Percentiles rank a stretch among this genome's conserved stretches.
These are phyloP conservation scores for Candida boleticola DNA, from an alignment of 805 yeast species.

Conservation along the genomic window DNA sequence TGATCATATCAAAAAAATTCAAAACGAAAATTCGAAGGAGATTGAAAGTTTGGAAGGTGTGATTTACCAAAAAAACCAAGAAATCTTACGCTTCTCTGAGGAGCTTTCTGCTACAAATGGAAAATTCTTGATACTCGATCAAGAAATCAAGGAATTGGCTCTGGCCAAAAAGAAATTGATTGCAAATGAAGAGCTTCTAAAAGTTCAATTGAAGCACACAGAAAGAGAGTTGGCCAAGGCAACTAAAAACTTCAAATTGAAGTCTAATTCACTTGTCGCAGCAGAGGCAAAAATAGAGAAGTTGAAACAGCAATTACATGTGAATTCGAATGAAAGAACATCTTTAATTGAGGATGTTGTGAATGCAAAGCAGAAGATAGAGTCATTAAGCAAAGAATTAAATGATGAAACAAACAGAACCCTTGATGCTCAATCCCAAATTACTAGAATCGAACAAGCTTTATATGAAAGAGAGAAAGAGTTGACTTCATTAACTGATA, in stretches of 20 bases:
- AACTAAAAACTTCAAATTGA: constrained; percentile 21
- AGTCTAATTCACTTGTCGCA: constrained; percentile 8
- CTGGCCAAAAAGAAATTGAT: constrained; percentile 12
- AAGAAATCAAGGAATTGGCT: constrained; percentile 16
- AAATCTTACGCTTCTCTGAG: constrained; percentile 17
- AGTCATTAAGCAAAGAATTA: constrained; percentile 3
- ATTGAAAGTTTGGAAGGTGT: constrained; percentile 14
- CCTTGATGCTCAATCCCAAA: constrained; percentile 4
- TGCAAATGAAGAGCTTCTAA: constrained; percentile 19
- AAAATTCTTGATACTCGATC: constrained; percentile 13
- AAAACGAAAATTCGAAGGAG: constrained; percentile 18
- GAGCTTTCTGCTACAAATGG: constrained; percentile 14
- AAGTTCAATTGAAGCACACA: constrained; percentile 24
- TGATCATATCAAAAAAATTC: constrained; percentile 24
- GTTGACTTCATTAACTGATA: constrained; percentile 7
- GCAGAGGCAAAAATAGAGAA: constrained; percentile 9
- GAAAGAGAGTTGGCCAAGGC: constrained; percentile 26
- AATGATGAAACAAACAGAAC: constrained; percentile 2
- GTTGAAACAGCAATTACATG: constrained; percentile 5
- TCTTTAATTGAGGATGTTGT: neutral
- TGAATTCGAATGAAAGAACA: constrained; percentile 3
- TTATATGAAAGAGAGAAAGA: constrained; percentile 8
- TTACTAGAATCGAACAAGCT: constrained; percentile 6
- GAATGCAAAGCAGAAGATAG: constrained; percentile 4
- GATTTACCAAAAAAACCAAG: constrained; percentile 14